Percentiles rank a stretch among this genome's conserved stretches.
Evolutionary conservation across 768 basidiomycete species (phyloP).

Genomic region (Boletus eberwhitei): DNA sequence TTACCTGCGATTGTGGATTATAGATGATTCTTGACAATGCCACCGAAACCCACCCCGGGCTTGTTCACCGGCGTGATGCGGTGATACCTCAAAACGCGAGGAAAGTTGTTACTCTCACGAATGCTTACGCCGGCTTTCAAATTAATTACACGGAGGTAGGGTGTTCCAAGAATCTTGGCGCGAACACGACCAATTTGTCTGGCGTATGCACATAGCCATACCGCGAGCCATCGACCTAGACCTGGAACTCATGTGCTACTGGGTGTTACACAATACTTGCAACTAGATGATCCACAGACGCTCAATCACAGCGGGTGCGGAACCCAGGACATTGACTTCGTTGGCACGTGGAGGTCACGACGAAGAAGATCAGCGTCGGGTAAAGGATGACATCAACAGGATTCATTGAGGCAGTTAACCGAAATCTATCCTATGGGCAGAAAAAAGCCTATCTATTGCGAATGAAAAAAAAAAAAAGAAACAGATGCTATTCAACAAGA

Average conservation of each 20-base stretch:
- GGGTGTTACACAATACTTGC: not conserved
- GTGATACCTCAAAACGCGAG: too few relatives aligned
- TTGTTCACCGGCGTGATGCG: not conserved
- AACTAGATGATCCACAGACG: not conserved
- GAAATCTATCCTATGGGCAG: not conserved
- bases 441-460: conserved; percentile 5
- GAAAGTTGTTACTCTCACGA: not conserved
- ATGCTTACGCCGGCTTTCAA: not conserved
- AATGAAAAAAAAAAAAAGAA: not conserved
- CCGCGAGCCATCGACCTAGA: too few relatives aligned
- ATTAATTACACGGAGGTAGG: not conserved
- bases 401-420: not conserved
- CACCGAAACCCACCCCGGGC: not conserved
- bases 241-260: not conserved
- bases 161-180: not conserved
- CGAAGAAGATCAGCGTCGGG: not conserved
- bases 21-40: not conserved
- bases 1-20: not conserved
- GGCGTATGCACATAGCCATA: not conserved
- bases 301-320: not conserved
- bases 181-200: not conserved
- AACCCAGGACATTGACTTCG: conserved; percentile 1
- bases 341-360: conserved; percentile 9
- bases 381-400: conserved; percentile 1
- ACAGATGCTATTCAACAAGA: not conserved